Evolutionary conservation across 1,284 basidiomycete species (phyloP), one percentile per base, ranked within the genome.

Genomic region (Volvariella volvacea): DNA sequence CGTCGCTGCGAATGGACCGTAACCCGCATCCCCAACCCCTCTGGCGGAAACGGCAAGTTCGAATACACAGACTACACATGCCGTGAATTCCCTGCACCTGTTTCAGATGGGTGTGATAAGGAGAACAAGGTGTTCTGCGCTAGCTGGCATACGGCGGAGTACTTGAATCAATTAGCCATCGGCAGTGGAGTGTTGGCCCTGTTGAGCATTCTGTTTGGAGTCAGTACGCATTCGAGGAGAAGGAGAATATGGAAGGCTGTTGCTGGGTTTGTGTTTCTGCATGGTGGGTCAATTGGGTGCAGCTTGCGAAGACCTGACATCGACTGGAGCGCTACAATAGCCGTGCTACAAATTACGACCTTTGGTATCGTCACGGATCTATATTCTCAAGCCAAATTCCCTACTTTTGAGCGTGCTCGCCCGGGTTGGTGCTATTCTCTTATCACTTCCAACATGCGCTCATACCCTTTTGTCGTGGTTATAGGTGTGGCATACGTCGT

Each of bases 231-330:
- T 54, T 83, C 83, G 15, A 69, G 84, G 44, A 69, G 86, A 50
- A 69, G 83, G 47, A 74, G 85, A 48, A 80, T 87, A 36, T 88
- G 85, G 85, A 78, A 74, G 55, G 79, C 74, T 2, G 78, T 81
- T 3, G 82, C 81, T 9, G 77, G 73, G 9, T 60, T 88, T 10
- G 66, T 84, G 8, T 60, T 74, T 7, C 53, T 86, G 16, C 78
- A 83, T 53, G 73, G 83, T 83, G 55, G 12, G 70, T n/a, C n/a
- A n/a, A n/a, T n/a, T n/a, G n/a, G n/a, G n/a, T n/a, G n/a, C n/a
- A n/a, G n/a, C n/a, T n/a, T n/a, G n/a, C n/a, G n/a, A n/a, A n/a
- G n/a, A n/a, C n/a, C n/a, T n/a, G n/a, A n/a, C n/a, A n/a, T n/a
- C n/a, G n/a, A n/a, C n/a, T n/a, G n/a, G n/a, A n/a, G n/a, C 25